Evolutionary conservation across 352 stramenopile species (phyloP), one percentile per base, ranked within the genome.

Genomic region (Phytophthora syringae): DNA sequence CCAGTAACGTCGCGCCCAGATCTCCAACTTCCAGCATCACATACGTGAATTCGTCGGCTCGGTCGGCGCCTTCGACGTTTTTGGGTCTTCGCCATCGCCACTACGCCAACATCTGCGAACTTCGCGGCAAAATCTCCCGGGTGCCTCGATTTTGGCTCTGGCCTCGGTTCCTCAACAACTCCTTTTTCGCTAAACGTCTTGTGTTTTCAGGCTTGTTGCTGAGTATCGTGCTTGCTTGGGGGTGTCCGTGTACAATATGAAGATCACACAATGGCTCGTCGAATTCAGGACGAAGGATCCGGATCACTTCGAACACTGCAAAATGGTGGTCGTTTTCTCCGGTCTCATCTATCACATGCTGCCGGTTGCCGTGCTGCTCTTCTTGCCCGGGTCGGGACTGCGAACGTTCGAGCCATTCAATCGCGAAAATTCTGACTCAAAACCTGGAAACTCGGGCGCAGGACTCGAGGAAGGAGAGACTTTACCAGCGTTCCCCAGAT

Each of bases 341-440:
- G 67, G 74, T 50, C 44, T 87, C 21, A 74, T 89, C 28, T 93
- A 86, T 60, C 79, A 86, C 64, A 64, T 82, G 61, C 61, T 88
- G 16, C 79, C 82, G 1, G 32, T 86, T 24, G 63, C 74, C 0
- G 49, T 92, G 16, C 50, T 93, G 25, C 64, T 93, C 18, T 70
- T 73, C 1, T 53, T 93, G 13, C 82, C 82, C 0, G 80, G 80
- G 13, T 80, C 80, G 3, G 79, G 82, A 1, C 60, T 81, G 32
- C 84, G 84, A 22, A 42, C 55, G 9, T 89, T 89, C 48, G 84
- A 93, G 50, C 77, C 84, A 7, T 93, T 93, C 62, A 79, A 79
- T 64, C 80, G 84, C 54, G 63, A 80, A 30, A 39, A 57, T 15
- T n/a, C 55, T 2, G 37, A 63, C 6, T 60, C 76, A 13, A 50